These are phyloP conservation scores for Colletotrichum lini DNA, from an alignment of 2,329 filamentous ascomycete species.

Conservation along the genomic window DNA sequence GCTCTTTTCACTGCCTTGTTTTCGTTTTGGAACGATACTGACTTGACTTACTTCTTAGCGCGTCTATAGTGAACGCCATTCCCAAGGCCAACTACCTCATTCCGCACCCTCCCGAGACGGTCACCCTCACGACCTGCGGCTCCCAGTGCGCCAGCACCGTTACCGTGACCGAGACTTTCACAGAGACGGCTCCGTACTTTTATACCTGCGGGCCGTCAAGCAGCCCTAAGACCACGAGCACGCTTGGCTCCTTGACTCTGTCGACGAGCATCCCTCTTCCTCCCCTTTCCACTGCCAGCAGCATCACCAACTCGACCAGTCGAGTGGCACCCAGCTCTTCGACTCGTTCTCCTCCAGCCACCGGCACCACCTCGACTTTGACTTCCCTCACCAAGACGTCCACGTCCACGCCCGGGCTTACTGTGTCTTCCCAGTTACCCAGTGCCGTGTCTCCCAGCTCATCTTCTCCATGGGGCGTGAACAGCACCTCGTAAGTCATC, in stretches of 20 bases:
- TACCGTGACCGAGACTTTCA: slow-evolving; percentile 51
- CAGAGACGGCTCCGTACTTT: slow-evolving; percentile 48
- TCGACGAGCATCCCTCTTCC: slow-evolving; percentile 16
- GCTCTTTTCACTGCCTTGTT: too few species aligned
- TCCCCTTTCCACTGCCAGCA: background rate
- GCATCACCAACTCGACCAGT: slow-evolving; percentile 22
- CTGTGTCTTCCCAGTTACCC: slow-evolving; percentile 25
- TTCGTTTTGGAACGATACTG: too few species aligned
- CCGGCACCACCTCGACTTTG: background rate
- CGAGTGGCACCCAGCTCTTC: background rate
- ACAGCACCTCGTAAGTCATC: slow-evolving; percentile 23
- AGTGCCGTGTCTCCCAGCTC: slow-evolving; percentile 26
- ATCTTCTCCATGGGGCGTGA: slow-evolving; percentile 5
- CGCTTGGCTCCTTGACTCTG: slow-evolving; percentile 8
- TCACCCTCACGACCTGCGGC: slow-evolving; percentile 36
- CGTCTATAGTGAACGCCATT: slow-evolving; percentile 45
- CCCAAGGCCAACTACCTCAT: slow-evolving; percentile 37
- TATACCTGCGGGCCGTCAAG: slow-evolving; percentile 30
- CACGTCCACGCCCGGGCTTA: slow-evolving; percentile 1
- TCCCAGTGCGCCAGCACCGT: slow-evolving; percentile 42
- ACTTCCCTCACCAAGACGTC: background rate
- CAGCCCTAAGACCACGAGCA: background rate
- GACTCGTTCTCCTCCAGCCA: slow-evolving; percentile 9
- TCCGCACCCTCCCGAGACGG: slow-evolving; percentile 24
- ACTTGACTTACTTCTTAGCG: slow-evolving; percentile 41